A percentile compares a stretch with the other conserved stretches of the same genome.
Conservation (phyloP, 768 basidiomycete genomes). For the Chalciporus sphaerocephalus region DNA sequence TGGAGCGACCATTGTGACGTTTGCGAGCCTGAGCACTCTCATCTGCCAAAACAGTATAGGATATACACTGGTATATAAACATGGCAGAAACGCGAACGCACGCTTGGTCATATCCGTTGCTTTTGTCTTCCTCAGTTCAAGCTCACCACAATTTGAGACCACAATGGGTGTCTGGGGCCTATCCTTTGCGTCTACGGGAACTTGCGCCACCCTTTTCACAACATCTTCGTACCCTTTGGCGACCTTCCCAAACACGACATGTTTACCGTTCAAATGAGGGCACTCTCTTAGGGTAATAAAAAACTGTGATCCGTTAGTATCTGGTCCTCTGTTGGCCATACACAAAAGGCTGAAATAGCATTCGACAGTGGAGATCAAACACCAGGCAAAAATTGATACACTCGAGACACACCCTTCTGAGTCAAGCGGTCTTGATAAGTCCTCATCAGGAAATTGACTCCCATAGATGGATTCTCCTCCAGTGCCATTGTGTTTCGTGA, state of each 20-base stretch:
- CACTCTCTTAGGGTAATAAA: constrained; percentile 78
- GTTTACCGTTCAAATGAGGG: constrained; percentile 72
- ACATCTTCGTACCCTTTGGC: constrained; percentile 61
- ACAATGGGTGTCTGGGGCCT: constrained; percentile 63
- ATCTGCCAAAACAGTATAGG: constrained; percentile 1
- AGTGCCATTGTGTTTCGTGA: constrained; percentile 72
- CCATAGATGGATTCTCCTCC: constrained; percentile 85
- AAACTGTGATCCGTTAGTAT: constrained; percentile 86
- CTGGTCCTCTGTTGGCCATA: constrained; percentile 85
- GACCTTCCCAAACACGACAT: constrained; percentile 53
- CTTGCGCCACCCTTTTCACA: constrained; percentile 51
- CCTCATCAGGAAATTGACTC: constrained; percentile 71
- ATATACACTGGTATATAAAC: background rate
- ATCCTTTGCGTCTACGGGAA: constrained; percentile 73
- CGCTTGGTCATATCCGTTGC: constrained; percentile 11
- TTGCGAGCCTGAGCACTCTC: constrained; percentile 15
- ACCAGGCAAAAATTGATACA: background rate
- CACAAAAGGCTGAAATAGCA: constrained; percentile 56
- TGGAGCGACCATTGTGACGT: constrained; percentile 20
- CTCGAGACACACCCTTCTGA: constrained; percentile 48
- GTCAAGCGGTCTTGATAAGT: constrained; percentile 60
- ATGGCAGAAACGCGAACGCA: constrained; percentile 5
- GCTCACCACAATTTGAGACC: constrained; percentile 78
- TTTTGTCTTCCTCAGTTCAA: constrained; percentile 53
- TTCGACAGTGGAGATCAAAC: background rate